phyloP scores from a whole-genome alignment of 306 rosid species.

The Gynostemma pentaphyllum region DNA sequence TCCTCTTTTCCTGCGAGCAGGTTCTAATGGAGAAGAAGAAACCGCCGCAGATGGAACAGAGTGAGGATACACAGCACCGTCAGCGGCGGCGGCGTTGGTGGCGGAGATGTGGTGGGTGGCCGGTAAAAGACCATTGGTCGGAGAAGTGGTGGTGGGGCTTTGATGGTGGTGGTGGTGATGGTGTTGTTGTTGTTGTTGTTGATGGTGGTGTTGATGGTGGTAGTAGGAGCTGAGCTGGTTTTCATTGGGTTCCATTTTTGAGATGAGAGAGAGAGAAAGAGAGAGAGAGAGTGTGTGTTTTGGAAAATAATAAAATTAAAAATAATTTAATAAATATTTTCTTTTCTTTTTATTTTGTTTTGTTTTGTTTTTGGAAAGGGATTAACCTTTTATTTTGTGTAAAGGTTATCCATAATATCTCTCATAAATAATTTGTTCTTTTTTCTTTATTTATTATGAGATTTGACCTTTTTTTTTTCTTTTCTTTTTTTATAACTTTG shows the following conservation, averaged over 20 bases:
- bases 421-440: background rate
- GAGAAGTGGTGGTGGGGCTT: slow-evolving; percentile 21
- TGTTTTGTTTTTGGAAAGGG: slow-evolving; percentile 12
- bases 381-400: background rate
- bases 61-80: slow-evolving; percentile 53
- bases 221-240: slow-evolving; percentile 75
- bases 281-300: slow-evolving; percentile 12
- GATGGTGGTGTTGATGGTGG: slow-evolving; percentile 22
- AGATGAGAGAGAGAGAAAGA: slow-evolving; percentile 24
- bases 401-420: slow-evolving; percentile 1
- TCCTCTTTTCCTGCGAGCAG: slow-evolving; percentile 76
- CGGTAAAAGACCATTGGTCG: slow-evolving; percentile 55
- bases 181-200: slow-evolving; percentile 19
- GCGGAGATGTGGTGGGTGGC: slow-evolving; percentile 13
- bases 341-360: slow-evolving; percentile 11
- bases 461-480: background rate
- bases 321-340: background rate
- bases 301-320: slow-evolving; percentile 22
- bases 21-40: slow-evolving; percentile 47
- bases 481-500: background rate
- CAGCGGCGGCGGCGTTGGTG: background rate
- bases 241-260: slow-evolving; percentile 80
- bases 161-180: slow-evolving; percentile 18
- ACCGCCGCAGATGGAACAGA: slow-evolving; percentile 56
- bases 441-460: background rate